Base-by-base conservation (phyloP, 495 filamentous ascomycete genomes). In the Aspergillus wentii region DNA sequence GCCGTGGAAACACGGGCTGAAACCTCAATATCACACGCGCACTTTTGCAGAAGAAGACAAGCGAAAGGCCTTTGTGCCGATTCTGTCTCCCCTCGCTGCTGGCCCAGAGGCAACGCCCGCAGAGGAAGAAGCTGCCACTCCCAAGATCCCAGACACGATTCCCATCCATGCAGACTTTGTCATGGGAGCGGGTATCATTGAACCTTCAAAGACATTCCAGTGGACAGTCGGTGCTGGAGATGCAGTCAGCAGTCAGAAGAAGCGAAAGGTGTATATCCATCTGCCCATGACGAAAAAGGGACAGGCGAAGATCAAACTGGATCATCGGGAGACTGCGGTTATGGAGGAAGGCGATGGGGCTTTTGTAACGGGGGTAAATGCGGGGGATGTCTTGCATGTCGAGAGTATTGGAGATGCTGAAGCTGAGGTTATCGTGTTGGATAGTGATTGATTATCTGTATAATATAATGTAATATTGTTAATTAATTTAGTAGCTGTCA, bases 111-210 rank as follows among this genome's bases (percentile, higher is more conserved):
- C 77, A 28, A 78, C 72, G 8, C 51, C 56, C 11, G 68, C 44
- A 15, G 72, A 79, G 38, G 80, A 86, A 49, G 71, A 68, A 40
- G 73, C 57, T 6, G 80, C 79, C 1, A 67, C 72, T 26, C 75
- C 81, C 0, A 61, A 51, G 13, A 62, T 85, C 5, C 51, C 62
- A 0, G 73, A 66, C 9, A 82, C 86, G 0, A 90, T 90, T 43
- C 83, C 83, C 8, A 80, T 89, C 22, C 83, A 91, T 55, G 83
- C 85, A 15, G 85, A 90, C 53, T 76, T 89, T 35, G 73, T 82
- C 25, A 86, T 90, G 84, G 77, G 71, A 3, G 85, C 86, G 5
- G 75, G 76, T 10, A 71, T 83, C 27, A 83, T 89, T 34, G 62
- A 54, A 30, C 75, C 68, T 1, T 56, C 53, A 33, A 64, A 49